Percentiles rank a stretch among this genome's conserved stretches.
Conservation (phyloP, 495 filamentous ascomycete genomes). For the Neurospora sp. region DNA sequence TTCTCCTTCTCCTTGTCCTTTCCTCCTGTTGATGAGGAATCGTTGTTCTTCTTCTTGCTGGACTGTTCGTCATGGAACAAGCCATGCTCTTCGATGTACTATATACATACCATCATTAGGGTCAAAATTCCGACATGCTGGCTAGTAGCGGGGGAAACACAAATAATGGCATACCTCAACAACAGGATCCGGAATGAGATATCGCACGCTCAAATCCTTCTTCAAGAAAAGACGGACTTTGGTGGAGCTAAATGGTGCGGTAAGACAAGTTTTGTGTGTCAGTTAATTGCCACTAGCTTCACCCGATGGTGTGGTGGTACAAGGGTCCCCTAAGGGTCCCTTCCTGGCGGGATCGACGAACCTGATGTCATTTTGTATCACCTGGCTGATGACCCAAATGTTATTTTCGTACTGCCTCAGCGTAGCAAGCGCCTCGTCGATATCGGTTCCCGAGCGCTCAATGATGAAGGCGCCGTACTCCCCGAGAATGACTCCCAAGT, state of each 20-base stretch:
- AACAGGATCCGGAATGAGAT: slow-evolving; percentile 18
- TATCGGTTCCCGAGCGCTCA: slow-evolving; percentile 81
- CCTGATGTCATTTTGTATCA: slow-evolving; percentile 81
- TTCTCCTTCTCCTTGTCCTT: slow-evolving; percentile 26
- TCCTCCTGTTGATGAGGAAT: slow-evolving; percentile 11
- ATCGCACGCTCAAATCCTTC: slow-evolving; percentile 66
- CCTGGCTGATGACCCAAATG: slow-evolving; percentile 78
- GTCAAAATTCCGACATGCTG: slow-evolving; percentile 31
- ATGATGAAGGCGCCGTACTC: slow-evolving; percentile 82
- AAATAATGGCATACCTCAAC: slow-evolving; percentile 14
- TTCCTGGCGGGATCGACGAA: not conserved
- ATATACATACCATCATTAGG: slow-evolving; percentile 41
- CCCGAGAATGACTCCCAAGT: slow-evolving; percentile 81
- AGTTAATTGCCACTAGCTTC: not conserved
- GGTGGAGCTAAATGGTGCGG: slow-evolving; percentile 43
- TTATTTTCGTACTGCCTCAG: slow-evolving; percentile 60
- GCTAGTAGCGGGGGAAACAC: not conserved
- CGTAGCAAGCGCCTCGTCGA: slow-evolving; percentile 68
- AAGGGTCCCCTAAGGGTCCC: not conserved
- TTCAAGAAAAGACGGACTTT: slow-evolving; percentile 79
- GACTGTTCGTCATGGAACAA: slow-evolving; percentile 58
- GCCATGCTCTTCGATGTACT: slow-evolving; percentile 67
- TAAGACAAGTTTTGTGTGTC: not conserved
- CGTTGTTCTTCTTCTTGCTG: slow-evolving; percentile 22
- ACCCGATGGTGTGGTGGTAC: not conserved